phyloP scores from a whole-genome alignment of 1,139 yeast species.

The Saccharomyces hybrid region DNA sequence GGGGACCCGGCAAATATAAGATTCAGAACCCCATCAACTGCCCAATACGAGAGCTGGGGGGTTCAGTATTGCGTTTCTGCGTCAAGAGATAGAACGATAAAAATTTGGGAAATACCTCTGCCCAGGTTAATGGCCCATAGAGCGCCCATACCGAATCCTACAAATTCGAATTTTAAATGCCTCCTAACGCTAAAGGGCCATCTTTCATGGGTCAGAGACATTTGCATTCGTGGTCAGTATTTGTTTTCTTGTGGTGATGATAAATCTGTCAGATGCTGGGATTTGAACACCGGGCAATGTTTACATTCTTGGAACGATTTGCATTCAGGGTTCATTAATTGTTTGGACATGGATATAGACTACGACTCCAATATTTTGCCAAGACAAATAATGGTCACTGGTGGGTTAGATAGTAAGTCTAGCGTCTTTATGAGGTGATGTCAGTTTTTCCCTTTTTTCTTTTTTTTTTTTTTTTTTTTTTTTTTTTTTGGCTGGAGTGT shows the following conservation, averaged over 20 bases:
- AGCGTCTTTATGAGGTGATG: constrained; percentile 17
- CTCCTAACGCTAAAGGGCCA: constrained; percentile 60
- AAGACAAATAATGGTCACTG: constrained; percentile 19
- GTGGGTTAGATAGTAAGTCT: constrained; percentile 20
- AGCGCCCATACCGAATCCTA: constrained; percentile 47
- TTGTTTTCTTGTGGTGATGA: constrained; percentile 77
- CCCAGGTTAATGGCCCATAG: constrained; percentile 50
- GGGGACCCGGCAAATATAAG: constrained; percentile 4
- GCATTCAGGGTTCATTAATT: constrained; percentile 21
- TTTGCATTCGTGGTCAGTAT: constrained; percentile 45
- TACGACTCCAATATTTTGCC: constrained; percentile 4
- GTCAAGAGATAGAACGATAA: constrained; percentile 71
- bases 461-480: not conserved
- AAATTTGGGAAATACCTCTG: constrained; percentile 69
- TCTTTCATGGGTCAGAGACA: constrained; percentile 75
- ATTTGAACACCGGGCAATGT: constrained; percentile 50
- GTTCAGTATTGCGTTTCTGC: constrained; percentile 69
- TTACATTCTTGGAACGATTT: constrained; percentile 44
- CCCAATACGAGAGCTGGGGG: constrained; percentile 38
- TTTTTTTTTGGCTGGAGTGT: too few relatives aligned
- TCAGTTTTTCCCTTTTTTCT: not conserved
- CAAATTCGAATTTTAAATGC: constrained; percentile 53
- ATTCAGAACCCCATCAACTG: not conserved
- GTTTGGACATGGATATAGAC: constrained; percentile 15
- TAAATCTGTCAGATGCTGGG: constrained; percentile 73